Conservation (phyloP, 805 yeast species). For the Kurtzmaniella cleridarum region DNA sequence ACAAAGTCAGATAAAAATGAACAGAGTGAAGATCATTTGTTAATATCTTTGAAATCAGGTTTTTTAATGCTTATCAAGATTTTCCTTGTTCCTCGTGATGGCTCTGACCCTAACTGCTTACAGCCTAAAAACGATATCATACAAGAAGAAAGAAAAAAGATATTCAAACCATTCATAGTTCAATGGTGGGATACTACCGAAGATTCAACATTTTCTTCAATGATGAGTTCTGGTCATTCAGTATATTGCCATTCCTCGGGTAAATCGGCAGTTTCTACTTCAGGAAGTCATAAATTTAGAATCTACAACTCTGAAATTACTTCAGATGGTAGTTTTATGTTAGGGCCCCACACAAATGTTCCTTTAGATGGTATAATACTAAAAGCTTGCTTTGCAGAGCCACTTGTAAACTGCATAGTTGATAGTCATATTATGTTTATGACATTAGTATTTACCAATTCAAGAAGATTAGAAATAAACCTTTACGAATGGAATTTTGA, state of each 20-base stretch:
- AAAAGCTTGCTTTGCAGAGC: conserved; percentile 39
- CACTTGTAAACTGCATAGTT: conserved; percentile 16
- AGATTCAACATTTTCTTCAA: conserved; percentile 9
- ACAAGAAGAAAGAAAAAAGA: conserved; percentile 10
- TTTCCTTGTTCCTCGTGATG: conserved; percentile 28
- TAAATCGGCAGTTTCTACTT: conserved; percentile 30
- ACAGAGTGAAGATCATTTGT: conserved; percentile 32
- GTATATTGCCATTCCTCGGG: conserved; percentile 36
- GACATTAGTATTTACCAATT: conserved; percentile 30
- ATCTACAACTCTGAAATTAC: conserved; percentile 28
- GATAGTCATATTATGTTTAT: conserved; percentile 30
- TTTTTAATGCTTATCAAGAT: conserved; percentile 34
- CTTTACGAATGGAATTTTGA: conserved; percentile 38
- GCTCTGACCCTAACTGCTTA: conserved; percentile 18
- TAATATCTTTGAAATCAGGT: conserved; percentile 37
- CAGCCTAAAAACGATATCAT: conserved; percentile 6
- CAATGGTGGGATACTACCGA: conserved; percentile 44
- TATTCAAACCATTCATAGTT: conserved; percentile 39
- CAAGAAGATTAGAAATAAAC: conserved; percentile 30
- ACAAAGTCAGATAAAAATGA: conserved; percentile 7
- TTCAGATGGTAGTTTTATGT: conserved; percentile 22
- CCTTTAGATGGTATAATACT: conserved; percentile 37
- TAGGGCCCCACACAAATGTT: conserved; percentile 34
- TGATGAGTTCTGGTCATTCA: conserved; percentile 17
- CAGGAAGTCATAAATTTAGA: conserved; percentile 31